Evolutionary conservation across 2,329 filamentous ascomycete genomes (phyloP).

Genomic region (Ophiostoma piceae): DNA sequence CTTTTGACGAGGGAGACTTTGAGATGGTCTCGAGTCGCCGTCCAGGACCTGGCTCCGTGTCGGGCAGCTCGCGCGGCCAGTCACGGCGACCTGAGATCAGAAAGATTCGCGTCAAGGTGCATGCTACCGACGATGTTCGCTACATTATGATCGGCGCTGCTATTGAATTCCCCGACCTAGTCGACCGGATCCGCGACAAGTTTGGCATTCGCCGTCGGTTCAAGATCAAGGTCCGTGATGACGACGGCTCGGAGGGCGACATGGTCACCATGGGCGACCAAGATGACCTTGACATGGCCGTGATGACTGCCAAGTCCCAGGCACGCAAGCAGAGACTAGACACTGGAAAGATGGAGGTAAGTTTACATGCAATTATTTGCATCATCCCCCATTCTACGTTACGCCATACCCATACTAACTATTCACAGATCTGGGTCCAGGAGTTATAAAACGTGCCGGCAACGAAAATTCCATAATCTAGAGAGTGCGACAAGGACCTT

Average conservation of each 20-base stretch:
- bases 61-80: constrained; percentile 47
- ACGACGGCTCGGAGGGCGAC: constrained; percentile 66
- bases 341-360: constrained; percentile 91
- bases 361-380: constrained; percentile 35
- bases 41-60: constrained; percentile 42
- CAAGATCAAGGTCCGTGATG: constrained; percentile 84
- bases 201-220: constrained; percentile 73
- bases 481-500: neutral
- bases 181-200: constrained; percentile 76
- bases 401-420: constrained; percentile 27
- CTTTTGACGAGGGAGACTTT: constrained; percentile 71
- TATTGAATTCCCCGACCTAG: constrained; percentile 71
- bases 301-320: constrained; percentile 61
- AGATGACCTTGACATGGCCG: constrained; percentile 87
- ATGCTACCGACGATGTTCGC: constrained; percentile 73
- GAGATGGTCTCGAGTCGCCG: constrained; percentile 64
- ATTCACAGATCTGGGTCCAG: constrained; percentile 35
- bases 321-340: constrained; percentile 71
- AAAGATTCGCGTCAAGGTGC: constrained; percentile 86
- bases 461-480: constrained; percentile 5
- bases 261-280: constrained; percentile 98
- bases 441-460: constrained; percentile 25
- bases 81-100: constrained; percentile 62
- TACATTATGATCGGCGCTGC: constrained; percentile 80
- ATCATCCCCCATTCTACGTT: neutral